Base-by-base conservation (phyloP, 1,284 basidiomycete species). In the Laetiporus sulphureus region DNA sequence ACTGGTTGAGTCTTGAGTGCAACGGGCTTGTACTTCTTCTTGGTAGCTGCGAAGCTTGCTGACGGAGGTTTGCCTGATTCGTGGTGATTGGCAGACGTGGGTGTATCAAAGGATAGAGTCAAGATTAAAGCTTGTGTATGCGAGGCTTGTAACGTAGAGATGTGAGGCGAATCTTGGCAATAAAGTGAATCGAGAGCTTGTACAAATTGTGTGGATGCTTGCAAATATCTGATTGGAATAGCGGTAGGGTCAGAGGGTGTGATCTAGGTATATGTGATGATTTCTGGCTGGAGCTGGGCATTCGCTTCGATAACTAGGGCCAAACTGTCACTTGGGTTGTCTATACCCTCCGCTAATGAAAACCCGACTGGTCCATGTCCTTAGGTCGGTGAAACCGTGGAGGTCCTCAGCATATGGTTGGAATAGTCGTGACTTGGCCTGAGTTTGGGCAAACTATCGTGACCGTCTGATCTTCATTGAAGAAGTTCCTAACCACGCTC, bases 1-100 rank as follows among this genome's bases (percentile, higher is more conserved):
- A 67, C 48, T 0, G 65, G 64, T 27, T 51, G 41, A 12, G 58
- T 47, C 38, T 62, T 62, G 13, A 46, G 36, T 0, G 57, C 56
- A 3, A 66, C 65, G 0, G 60, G 64, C 36, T 67, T 67, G 50
- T 68, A 68, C 48, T 65, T 64, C 33, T 59, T 58, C 29, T 53
- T 53, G 11, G 44, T 16, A 12, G 43, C 16, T 19, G 25, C 32
- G 21, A 20, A 15, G 18, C 23, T 15, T 20, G 18, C 18, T n/a
- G n/a, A n/a, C n/a, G n/a, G n/a, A 16, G 12, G 31, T 16, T 11
- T 32, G 7, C 12, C 12, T 7, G 31, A 19, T n/a, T n/a, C 20
- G 21, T 30, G 13, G 19, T 13, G 32, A 33, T 23, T 11, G n/a
- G n/a, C n/a, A 25, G 33, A 3, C 1, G n/a, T n/a, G n/a, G n/a